phyloP scores from a whole-genome alignment of 352 stramenopile species.

The Pythium rhizo-oryzae region DNA sequence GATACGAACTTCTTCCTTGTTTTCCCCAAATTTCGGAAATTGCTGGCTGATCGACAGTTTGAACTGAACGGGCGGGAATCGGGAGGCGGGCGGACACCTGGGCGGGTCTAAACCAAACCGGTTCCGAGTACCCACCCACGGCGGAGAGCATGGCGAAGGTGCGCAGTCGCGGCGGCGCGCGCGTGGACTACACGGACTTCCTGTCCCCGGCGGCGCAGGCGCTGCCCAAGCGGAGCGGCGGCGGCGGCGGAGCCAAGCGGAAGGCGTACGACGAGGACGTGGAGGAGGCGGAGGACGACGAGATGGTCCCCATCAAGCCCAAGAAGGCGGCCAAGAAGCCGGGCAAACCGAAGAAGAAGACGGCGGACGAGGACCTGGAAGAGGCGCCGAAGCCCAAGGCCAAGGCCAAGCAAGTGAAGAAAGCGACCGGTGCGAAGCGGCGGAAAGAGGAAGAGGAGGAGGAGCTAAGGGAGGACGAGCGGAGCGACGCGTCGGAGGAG shows the following conservation, averaged over 20 bases:
- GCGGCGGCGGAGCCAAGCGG: slow-evolving; percentile 21
- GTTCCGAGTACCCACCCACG: slow-evolving; percentile 7
- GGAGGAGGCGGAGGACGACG: slow-evolving; percentile 22
- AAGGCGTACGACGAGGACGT: slow-evolving; percentile 17
- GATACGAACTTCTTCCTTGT: slow-evolving; percentile 18
- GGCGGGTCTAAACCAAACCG: slow-evolving; percentile 14
- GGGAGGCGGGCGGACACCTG: neutral
- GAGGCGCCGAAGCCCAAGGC: slow-evolving; percentile 12
- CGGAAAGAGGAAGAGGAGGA: slow-evolving; percentile 12
- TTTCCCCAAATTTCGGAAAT: slow-evolving; percentile 15
- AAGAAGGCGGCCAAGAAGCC: slow-evolving; percentile 20
- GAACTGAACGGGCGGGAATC: slow-evolving; percentile 23
- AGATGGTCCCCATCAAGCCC: slow-evolving; percentile 15
- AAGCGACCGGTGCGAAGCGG: slow-evolving; percentile 2
- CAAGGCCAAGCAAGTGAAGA: slow-evolving; percentile 18
- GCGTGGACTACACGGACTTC: slow-evolving; percentile 50
- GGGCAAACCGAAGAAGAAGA: slow-evolving; percentile 23
- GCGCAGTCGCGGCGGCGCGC: slow-evolving; percentile 32
- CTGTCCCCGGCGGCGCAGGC: slow-evolving; percentile 30
- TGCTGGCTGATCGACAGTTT: slow-evolving; percentile 12
- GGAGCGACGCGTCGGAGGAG: neutral
- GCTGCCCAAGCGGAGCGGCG: slow-evolving; percentile 25
- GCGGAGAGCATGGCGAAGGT: slow-evolving; percentile 35
- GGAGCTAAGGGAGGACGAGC: neutral
- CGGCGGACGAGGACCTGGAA: slow-evolving; percentile 27